phyloP scores from a whole-genome alignment of 2,329 filamentous ascomycete species.

The Proliferodiscus dingleyae region DNA sequence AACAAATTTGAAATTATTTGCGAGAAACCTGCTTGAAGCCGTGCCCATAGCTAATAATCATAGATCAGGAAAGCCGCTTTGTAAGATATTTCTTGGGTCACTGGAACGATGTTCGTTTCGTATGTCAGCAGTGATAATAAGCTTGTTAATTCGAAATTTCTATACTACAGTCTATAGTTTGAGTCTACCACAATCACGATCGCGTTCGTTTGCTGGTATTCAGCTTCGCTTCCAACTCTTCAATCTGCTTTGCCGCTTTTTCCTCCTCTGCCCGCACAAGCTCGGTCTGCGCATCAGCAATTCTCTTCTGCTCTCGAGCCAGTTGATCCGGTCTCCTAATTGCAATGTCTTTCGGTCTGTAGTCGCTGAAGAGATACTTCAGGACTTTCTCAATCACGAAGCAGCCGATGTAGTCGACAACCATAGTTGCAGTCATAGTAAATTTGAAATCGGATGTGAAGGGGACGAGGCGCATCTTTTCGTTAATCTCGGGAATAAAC shows the following conservation, averaged over 20 bases:
- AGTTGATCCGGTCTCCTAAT: slow-evolving; percentile 81
- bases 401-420: slow-evolving; percentile 81
- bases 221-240: slow-evolving; percentile 55
- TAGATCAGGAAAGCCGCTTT: too few species aligned
- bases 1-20: too few species aligned
- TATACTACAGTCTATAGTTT: slow-evolving; percentile 16
- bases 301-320: slow-evolving; percentile 66
- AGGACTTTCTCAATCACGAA: slow-evolving; percentile 82
- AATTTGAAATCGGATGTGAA: slow-evolving; percentile 86
- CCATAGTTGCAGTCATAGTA: slow-evolving; percentile 79
- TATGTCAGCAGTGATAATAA: too few species aligned
- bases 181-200: slow-evolving; percentile 5
- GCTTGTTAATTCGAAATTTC: not conserved
- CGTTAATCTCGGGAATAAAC: slow-evolving; percentile 91
- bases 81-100: too few species aligned
- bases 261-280: slow-evolving; percentile 48
- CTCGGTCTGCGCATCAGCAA: slow-evolving; percentile 49
- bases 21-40: too few species aligned
- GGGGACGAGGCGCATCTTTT: slow-evolving; percentile 85
- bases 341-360: slow-evolving; percentile 89
- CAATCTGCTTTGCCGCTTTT: slow-evolving; percentile 45
- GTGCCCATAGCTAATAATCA: too few species aligned
- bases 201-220: slow-evolving; percentile 35
- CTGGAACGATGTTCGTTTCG: too few species aligned
- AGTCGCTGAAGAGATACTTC: slow-evolving; percentile 85